Base-by-base conservation (phyloP, 179 eudicot genomes). In the Beta corolliflora region DNA sequence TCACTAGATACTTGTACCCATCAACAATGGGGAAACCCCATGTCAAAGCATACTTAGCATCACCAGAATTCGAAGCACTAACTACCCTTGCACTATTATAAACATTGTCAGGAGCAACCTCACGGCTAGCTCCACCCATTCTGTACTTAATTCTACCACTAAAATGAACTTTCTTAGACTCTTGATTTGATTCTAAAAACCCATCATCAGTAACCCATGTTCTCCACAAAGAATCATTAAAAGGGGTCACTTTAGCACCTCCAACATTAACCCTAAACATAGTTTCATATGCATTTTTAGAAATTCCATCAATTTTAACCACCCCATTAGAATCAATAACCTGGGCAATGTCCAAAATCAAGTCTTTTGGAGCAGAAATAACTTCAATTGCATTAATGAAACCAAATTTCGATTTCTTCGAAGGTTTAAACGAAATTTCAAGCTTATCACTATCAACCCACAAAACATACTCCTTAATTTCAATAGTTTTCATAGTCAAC, bases 191-290 rank as follows among this genome's bases (percentile, higher is more conserved):
- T 66, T 82, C 87, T 52, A 95, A 79, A 75, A 86, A 91, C 83
- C 87, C 87, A 18, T 89, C 87, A 82, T 95, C 99, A 54, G 92
- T 83, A 45, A 88, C 77, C 99, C 99, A 95, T 67, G 91, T 94
- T 81, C 97, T 95, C 97, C 95, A 91, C 46, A 95, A 85, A 31
- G 97, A 88, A 84, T 95, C 99, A 79, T 95, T 95, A 78, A 95
- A 95, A 23, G 98, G 98, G 25, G 99, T 93, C 14, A 95, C 90
- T 81, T 91, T 91, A 41, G 84, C 84, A 13, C 99, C 99, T 25
- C 98, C 99, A 25, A 93, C 92, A 69, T 87, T 93, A 29, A 93
- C 88, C 86, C 98, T 85, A 84, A 89, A 85, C 67, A 92, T 79
- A 25, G 93, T 92, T 85, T 95, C 95, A 60, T 82, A 85, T 6